These are phyloP conservation scores for Datura wrightii DNA, from an alignment of 257 asterid genomes.

Conservation along the genomic window DNA sequence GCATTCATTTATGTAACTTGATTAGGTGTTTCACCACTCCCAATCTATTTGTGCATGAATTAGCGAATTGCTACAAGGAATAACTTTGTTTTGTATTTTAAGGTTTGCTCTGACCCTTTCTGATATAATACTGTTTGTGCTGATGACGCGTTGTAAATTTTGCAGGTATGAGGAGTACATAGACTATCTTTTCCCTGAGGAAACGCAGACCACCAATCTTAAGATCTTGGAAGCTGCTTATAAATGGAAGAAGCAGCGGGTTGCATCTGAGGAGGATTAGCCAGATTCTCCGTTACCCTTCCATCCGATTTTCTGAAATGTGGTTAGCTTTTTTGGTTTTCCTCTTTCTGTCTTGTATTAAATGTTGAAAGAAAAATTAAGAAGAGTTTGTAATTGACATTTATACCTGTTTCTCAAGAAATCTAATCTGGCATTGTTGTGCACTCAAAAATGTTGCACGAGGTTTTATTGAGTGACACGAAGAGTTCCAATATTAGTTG, in stretches of 20 bases:
- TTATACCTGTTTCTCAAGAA: neutral
- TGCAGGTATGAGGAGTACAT: slow-evolving; percentile 88
- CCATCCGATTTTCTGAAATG: neutral
- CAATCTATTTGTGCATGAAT: neutral
- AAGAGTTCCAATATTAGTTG: neutral
- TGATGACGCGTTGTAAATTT: slow-evolving; percentile 33
- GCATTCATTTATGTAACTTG: neutral
- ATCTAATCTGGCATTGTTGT: slow-evolving; percentile 3
- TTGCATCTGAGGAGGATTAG: slow-evolving; percentile 58
- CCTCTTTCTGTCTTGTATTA: neutral
- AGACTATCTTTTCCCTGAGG: slow-evolving; percentile 94
- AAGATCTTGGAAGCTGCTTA: slow-evolving; percentile 91
- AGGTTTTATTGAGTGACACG: neutral
- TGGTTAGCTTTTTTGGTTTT: neutral
- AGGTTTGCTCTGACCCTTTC: neutral
- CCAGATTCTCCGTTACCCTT: neutral
- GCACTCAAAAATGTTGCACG: neutral
- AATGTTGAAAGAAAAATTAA: neutral
- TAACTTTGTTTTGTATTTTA: neutral
- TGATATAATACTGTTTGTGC: slow-evolving; percentile 4
- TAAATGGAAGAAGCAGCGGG: slow-evolving; percentile 88
- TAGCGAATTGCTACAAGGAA: neutral
- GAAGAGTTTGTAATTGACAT: neutral
- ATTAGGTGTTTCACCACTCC: neutral
- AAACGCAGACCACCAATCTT: slow-evolving; percentile 67